Conservation (phyloP, 306 rosid species). For the Canavalia ensiformis region DNA sequence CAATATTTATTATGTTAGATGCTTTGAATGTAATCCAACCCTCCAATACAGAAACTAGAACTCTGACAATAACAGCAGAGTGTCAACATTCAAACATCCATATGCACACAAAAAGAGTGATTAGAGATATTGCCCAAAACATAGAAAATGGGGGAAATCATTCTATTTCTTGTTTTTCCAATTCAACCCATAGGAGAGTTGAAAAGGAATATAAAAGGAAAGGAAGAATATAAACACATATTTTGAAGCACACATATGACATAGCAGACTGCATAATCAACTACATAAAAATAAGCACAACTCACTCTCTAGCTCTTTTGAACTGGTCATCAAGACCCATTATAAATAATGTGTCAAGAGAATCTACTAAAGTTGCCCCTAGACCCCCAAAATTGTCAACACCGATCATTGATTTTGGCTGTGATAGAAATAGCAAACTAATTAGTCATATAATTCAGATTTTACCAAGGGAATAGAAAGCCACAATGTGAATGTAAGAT, state of each 20-base stretch:
- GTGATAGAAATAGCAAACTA: conserved; percentile 50
- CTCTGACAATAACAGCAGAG: not conserved
- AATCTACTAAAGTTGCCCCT: conserved; percentile 76
- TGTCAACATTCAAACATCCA: not conserved
- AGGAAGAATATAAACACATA: not conserved
- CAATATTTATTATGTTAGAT: conserved; percentile 48
- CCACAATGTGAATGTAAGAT: not conserved
- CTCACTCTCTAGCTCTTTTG: conserved; percentile 73
- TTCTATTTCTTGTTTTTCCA: not conserved
- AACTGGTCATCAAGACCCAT: conserved; percentile 78
- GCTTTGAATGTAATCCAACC: conserved; percentile 28
- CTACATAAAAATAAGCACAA: conserved; percentile 12
- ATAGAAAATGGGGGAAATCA: not conserved
- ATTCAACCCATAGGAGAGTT: conserved; percentile 25
- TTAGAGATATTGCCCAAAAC: not conserved
- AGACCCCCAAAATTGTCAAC: conserved; percentile 68
- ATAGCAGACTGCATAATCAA: conserved; percentile 5
- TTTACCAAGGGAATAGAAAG: conserved; percentile 17
- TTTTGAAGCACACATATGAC: not conserved
- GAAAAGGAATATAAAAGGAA: not conserved
- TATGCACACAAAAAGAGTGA: not conserved
- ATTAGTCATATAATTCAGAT: conserved; percentile 40
- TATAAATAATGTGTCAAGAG: conserved; percentile 72
- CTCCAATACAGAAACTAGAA: conserved; percentile 8
- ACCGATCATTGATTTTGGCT: conserved; percentile 65